These are phyloP conservation scores for Trichopus zeylanicus DNA, from an alignment of 116 monocot species.

Conservation along the genomic window DNA sequence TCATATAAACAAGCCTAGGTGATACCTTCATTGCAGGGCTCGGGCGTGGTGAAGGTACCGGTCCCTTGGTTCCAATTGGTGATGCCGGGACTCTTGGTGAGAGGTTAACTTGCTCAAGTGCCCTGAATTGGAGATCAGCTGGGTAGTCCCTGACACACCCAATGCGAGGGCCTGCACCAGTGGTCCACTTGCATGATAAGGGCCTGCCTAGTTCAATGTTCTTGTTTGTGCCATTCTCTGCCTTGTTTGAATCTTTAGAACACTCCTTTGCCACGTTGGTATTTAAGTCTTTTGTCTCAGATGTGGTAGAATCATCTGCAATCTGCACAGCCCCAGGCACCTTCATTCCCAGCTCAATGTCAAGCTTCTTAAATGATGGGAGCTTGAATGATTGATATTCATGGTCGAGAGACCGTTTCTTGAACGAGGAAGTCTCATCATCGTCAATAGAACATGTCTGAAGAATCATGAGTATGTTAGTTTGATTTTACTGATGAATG, in stretches of 20 bases:
- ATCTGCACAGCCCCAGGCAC: neutral
- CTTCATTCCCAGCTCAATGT: neutral
- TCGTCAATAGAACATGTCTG: conserved; percentile 51
- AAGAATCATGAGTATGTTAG: conserved; percentile 1
- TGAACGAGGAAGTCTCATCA: conserved; percentile 19
- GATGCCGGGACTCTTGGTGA: conserved; percentile 37
- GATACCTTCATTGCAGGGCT: conserved; percentile 49
- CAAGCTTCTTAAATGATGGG: conserved; percentile 10
- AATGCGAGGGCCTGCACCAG: conserved; percentile 64
- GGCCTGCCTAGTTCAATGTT: conserved; percentile 1
- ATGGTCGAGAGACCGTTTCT: neutral
- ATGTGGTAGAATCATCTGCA: neutral
- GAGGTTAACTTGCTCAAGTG: conserved; percentile 64
- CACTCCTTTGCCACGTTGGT: conserved; percentile 15
- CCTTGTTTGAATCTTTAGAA: neutral
- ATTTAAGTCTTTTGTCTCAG: conserved; percentile 8
- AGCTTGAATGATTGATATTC: conserved; percentile 14
- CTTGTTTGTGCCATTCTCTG: neutral
- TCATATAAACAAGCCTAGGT: conserved; percentile 41
- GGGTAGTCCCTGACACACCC: conserved; percentile 71
- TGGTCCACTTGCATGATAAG: conserved; percentile 44
- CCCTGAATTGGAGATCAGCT: conserved; percentile 48
- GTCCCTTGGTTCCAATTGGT: conserved; percentile 24
- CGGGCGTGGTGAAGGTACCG: conserved; percentile 73
- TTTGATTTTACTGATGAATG: neutral